phyloP scores from a whole-genome alignment of 768 basidiomycete genomes.

The Mycena polygramma region DNA sequence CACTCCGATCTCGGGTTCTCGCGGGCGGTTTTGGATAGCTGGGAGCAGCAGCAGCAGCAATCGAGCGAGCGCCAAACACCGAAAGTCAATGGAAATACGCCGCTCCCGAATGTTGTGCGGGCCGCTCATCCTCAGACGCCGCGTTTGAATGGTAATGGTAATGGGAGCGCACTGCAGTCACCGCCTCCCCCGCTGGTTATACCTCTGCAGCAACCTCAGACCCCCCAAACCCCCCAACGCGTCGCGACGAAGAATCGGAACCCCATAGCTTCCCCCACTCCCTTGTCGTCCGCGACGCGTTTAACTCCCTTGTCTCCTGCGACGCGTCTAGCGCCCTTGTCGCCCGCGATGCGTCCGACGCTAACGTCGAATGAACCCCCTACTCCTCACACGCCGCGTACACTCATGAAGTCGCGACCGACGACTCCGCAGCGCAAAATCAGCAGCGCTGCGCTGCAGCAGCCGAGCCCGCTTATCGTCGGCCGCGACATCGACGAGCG shows the following conservation, averaged over 20 bases:
- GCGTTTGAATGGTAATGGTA: background rate
- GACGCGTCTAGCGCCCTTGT: background rate
- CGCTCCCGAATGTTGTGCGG: constrained; percentile 14
- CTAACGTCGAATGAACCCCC: background rate
- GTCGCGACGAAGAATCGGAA: constrained; percentile 10
- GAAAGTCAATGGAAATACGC: constrained; percentile 24
- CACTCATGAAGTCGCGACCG: constrained; percentile 28
- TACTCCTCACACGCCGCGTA: constrained; percentile 30
- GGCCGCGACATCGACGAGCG: constrained; percentile 36
- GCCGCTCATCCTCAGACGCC: constrained; percentile 5
- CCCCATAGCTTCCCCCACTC: background rate
- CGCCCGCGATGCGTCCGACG: constrained; percentile 6
- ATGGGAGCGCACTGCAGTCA: constrained; percentile 17
- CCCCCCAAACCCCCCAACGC: constrained; percentile 29
- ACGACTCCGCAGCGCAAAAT: constrained; percentile 33
- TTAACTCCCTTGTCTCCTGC: background rate
- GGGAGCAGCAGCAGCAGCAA: constrained; percentile 28
- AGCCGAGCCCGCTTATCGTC: constrained; percentile 12
- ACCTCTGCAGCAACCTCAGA: constrained; percentile 21
- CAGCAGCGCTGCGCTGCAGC: constrained; percentile 30
- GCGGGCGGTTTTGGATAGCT: constrained; percentile 20
- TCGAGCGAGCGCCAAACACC: constrained; percentile 29
- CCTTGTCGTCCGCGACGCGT: constrained; percentile 1
- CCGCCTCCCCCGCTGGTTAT: constrained; percentile 24
- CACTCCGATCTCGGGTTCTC: constrained; percentile 24